Conservation (phyloP, 495 filamentous ascomycete species). For the Astrothelium macrocarpum region DNA sequence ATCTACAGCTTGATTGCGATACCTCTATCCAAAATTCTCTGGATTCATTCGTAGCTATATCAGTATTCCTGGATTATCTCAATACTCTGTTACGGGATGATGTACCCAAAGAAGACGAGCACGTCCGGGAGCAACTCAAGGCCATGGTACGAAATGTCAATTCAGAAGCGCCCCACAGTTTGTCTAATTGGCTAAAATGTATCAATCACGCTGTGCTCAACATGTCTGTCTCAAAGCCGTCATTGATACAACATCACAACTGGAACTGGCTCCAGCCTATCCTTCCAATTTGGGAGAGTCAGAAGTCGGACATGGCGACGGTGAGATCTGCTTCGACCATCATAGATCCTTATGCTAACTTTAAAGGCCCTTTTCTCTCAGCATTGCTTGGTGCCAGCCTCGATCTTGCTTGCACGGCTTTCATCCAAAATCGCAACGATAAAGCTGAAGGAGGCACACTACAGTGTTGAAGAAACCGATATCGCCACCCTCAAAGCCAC, state of each 20-base stretch:
- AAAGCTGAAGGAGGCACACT: not conserved
- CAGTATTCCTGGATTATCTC: conserved; percentile 20
- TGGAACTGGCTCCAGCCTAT: conserved; percentile 19
- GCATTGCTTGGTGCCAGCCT: conserved; percentile 22
- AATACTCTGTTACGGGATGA: conserved; percentile 7
- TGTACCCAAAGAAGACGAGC: not conserved
- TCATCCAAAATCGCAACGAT: not conserved
- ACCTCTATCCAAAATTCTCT: not conserved
- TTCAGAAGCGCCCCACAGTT: not conserved
- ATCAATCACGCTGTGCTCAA: not conserved
- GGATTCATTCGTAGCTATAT: not conserved
- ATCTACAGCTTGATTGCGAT: not conserved
- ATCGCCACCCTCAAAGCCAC: conserved; percentile 21
- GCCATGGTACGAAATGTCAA: not conserved
- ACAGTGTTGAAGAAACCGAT: conserved; percentile 3
- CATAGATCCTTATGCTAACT: not conserved
- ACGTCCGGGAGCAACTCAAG: not conserved
- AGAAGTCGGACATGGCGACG: conserved; percentile 29
- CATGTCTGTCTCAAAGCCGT: not conserved
- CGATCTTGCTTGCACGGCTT: conserved; percentile 17
- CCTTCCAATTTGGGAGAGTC: conserved; percentile 38
- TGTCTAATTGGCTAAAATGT: not conserved
- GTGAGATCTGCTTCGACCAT: conserved; percentile 16
- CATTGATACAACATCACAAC: not conserved
- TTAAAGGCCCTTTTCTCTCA: conserved; percentile 20